These are phyloP conservation scores for Phialocephala sp. DNA, from an alignment of 2,329 filamentous ascomycete genomes.

Conservation along the genomic window DNA sequence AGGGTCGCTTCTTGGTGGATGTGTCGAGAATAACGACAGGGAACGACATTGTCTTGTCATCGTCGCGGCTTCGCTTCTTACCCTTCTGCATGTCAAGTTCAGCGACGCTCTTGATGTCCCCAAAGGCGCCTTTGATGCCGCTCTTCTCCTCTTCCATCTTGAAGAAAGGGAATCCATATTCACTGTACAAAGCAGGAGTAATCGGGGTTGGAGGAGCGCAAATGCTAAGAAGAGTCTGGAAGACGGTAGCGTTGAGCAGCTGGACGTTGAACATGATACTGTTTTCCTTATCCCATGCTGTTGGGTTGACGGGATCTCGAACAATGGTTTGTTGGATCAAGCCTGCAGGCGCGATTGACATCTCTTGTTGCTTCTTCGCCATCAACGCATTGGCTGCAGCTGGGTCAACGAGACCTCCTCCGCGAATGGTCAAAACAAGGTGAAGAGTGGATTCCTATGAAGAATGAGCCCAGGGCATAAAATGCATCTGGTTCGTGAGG, in stretches of 20 bases:
- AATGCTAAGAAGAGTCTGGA: constrained; percentile 45
- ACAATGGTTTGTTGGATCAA: constrained; percentile 49
- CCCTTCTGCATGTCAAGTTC: constrained; percentile 11
- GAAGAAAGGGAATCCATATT: constrained; percentile 47
- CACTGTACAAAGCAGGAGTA: constrained; percentile 43
- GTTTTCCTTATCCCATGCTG: constrained; percentile 42
- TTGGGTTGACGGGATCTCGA: constrained; percentile 37
- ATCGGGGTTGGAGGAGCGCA: constrained; percentile 45
- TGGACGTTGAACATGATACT: constrained; percentile 47
- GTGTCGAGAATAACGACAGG: constrained; percentile 11
- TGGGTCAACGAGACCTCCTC: not conserved
- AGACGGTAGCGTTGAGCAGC: constrained; percentile 46
- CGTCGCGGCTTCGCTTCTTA: not conserved
- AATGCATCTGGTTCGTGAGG: not conserved
- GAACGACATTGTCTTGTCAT: not conserved
- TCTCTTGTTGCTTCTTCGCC: constrained; percentile 6
- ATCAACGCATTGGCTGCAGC: not conserved
- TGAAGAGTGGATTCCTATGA: not conserved
- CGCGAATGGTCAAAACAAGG: not conserved
- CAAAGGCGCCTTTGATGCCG: constrained; percentile 16
- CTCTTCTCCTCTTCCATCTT: constrained; percentile 32
- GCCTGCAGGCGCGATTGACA: constrained; percentile 46
- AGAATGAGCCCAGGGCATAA: not conserved
- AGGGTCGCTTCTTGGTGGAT: not conserved
- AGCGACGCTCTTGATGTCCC: constrained; percentile 18